These are phyloP conservation scores for Cyclocybe aegerita DNA, from an alignment of 768 basidiomycete genomes.

Conservation along the genomic window DNA sequence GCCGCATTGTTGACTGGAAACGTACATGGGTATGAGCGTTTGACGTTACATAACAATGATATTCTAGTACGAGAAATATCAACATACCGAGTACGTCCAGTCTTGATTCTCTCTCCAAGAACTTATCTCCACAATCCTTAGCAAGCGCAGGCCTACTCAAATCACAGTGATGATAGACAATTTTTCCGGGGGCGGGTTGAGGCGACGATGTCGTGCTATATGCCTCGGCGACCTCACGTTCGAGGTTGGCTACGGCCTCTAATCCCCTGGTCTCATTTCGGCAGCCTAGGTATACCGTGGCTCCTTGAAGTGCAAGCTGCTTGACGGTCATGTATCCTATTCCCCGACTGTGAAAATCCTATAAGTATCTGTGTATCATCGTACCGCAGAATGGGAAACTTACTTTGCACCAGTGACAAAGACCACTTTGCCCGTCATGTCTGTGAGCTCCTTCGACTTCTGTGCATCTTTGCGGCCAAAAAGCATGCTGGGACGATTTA, in stretches of 20 bases:
- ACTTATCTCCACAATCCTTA: constrained; percentile 37
- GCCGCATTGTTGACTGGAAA: constrained; percentile 13
- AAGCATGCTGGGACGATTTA: too few species aligned
- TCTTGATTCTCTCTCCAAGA: constrained; percentile 41
- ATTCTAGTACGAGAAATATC: neutral
- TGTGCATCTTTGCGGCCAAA: too few species aligned
- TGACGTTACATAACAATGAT: neutral
- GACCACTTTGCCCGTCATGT: constrained; percentile 43
- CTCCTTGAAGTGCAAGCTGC: constrained; percentile 47
- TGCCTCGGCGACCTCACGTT: constrained; percentile 35
- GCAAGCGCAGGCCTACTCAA: constrained; percentile 40
- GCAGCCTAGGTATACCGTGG: constrained; percentile 54
- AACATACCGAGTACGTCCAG: constrained; percentile 49
- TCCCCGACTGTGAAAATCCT: constrained; percentile 16
- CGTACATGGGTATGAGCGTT: neutral
- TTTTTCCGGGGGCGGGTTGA: constrained; percentile 25
- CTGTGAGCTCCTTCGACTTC: constrained; percentile 30
- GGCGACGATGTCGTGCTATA: constrained; percentile 7
- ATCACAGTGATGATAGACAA: constrained; percentile 47
- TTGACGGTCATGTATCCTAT: constrained; percentile 46
- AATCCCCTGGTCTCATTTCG: constrained; percentile 41
- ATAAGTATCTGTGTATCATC: neutral
- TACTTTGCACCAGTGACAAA: constrained; percentile 56
- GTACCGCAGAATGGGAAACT: constrained; percentile 6
- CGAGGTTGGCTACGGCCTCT: constrained; percentile 41